Evolutionary conservation across 345 rosid species (phyloP).

Genomic region (Acer campestre): DNA sequence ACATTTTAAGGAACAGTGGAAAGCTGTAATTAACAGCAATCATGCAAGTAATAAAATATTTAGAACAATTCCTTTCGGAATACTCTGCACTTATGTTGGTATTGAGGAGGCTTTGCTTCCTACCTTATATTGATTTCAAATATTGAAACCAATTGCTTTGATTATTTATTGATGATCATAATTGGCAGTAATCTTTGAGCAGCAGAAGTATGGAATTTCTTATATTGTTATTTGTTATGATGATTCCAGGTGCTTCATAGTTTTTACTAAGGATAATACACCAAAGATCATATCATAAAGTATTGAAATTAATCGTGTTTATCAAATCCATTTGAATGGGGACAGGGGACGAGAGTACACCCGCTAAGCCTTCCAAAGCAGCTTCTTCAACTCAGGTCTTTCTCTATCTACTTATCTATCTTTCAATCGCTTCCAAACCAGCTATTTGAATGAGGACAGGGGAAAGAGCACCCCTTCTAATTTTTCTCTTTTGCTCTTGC

Average conservation of each 20-base stretch:
- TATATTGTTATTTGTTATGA: conserved; percentile 15
- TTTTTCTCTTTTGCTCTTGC: conserved; percentile 18
- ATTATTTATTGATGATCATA: neutral
- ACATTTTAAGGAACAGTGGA: neutral
- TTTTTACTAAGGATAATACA: conserved; percentile 5
- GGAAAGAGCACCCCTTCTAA: neutral
- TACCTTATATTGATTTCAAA: neutral
- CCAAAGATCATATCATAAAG: conserved; percentile 11
- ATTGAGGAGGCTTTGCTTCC: neutral
- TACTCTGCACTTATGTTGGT: neutral
- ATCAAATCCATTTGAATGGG: conserved; percentile 50
- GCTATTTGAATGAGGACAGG: neutral
- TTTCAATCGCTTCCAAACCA: neutral
- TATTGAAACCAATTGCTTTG: neutral
- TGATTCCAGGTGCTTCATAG: conserved; percentile 31
- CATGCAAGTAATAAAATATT: neutral
- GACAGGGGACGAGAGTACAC: conserved; percentile 71
- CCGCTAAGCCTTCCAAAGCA: conserved; percentile 72
- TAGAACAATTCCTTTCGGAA: neutral
- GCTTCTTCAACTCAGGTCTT: conserved; percentile 72
- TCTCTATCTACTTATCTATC: neutral
- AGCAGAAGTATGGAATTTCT: conserved; percentile 14
- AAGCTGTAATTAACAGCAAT: neutral
- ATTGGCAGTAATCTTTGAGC: neutral
- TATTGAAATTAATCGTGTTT: conserved; percentile 18